Base-by-base conservation (phyloP, 768 basidiomycete species). In the Boletus pseudo-olivaceus region DNA sequence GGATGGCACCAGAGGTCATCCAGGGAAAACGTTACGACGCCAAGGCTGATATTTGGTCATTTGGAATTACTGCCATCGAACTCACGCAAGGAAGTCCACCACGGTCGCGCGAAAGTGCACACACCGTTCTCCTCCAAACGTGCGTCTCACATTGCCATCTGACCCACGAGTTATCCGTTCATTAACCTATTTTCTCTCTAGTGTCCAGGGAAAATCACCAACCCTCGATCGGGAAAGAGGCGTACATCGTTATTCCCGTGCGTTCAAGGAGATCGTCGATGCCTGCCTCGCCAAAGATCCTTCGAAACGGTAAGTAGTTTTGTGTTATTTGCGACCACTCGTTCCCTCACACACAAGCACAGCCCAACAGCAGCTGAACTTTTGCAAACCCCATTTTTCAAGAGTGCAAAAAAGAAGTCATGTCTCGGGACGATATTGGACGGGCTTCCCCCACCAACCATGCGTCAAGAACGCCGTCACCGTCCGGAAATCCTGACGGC, bases 1-100 rank as follows among this genome's bases (percentile, higher is more conserved):
- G 92, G 92, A 98, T 97, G 94, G 92, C 95, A 0, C 95, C 95
- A 2, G 95, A 98, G 62, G 80, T 97, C 23, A 90, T 98, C 44
- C 81, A 88, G 60, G 89, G 93, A 47, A 81, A 81, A 60, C 82
- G 83, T 51, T 96, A 95, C 67, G 93, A 95, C 66, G 80, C 84
- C 12, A 82, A 85, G 58, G 92, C 92, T 19, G 95, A 98, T 66
- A 94, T 98, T 54, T 98, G 94, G 93, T 93, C 90, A 54, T 90
- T 97, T 67, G 95, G 92, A 12, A 94, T 98, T 54, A 96, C 93
- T n/a, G 88, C 93, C 15, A 73, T 97, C 43, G 95, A 97, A 68
- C 77, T 98, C 32, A 80, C 90, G 0, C 86, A 91, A 63, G 95
- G 95, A 0, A 82, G 87, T 6, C 90, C 93, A 2, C 95, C 95